These are phyloP conservation scores for Epicoccum sorghinum DNA, from an alignment of 2,329 filamentous ascomycete genomes.

Conservation along the genomic window DNA sequence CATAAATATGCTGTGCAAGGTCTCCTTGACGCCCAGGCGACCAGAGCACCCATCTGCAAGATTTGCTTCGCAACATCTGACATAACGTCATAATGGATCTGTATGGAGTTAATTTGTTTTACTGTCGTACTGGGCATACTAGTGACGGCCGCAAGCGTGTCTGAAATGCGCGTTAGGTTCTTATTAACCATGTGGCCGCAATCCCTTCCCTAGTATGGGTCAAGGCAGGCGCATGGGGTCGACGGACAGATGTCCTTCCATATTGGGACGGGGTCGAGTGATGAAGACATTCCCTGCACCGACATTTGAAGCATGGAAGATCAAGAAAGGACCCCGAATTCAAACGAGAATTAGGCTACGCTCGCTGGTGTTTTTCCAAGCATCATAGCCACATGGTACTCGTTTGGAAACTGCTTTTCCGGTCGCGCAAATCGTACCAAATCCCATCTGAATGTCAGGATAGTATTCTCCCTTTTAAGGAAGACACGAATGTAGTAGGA, in stretches of 20 bases:
- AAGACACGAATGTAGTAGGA: neutral
- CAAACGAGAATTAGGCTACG: neutral
- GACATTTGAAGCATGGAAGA: neutral
- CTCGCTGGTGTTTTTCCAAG: neutral
- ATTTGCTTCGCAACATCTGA: too few relatives aligned
- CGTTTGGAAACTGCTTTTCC: neutral
- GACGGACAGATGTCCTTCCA: neutral
- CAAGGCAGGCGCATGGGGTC: neutral
- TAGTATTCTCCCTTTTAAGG: neutral
- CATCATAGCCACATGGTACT: neutral
- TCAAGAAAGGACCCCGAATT: neutral
- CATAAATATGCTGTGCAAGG: too few relatives aligned
- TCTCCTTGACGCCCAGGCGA: too few relatives aligned
- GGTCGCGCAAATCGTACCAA: neutral
- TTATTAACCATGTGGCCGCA: too few relatives aligned
- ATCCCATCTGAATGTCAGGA: neutral
- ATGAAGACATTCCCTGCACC: neutral
- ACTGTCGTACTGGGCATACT: neutral
- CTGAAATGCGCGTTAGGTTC: neutral
- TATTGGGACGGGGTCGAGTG: neutral
- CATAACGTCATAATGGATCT: too few relatives aligned
- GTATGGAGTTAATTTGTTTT: too few relatives aligned
- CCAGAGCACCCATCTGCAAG: too few relatives aligned
- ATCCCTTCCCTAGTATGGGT: neutral
- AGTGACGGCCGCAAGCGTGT: neutral